Base-by-base conservation (phyloP, 805 yeast species). In the Isabelozyma gotoi region DNA sequence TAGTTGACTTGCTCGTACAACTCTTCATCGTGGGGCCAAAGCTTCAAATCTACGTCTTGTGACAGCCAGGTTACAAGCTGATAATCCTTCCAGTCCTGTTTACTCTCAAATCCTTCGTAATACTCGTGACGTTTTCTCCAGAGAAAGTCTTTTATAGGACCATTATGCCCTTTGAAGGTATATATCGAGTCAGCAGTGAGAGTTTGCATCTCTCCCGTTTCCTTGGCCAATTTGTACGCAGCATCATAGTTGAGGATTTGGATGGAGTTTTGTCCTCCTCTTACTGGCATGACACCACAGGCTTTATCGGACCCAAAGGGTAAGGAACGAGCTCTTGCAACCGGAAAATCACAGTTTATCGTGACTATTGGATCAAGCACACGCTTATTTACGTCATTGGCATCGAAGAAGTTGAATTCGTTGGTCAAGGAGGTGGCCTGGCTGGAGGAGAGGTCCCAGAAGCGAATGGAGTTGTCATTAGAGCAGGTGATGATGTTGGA, bases 11-110 rank as follows among this genome's bases (percentile, higher is more conserved):
- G 50, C 29, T 53, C 57, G 49, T 68, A 68, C 15, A 71, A 46
- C n/a, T 60, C 58, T n/a, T 65, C 67, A 39, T 62, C 67, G 41
- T 56, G 63, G 0, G 89, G 85, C 97, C 97, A 92, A 38, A 91
- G 65, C 47, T 91, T 73, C 45, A 94, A 68, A 57, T 88, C 96
- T 51, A 83, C 80, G 59, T 94, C 98, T 47, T 58, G 68, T 40
- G 87, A 82, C 1, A 96, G 84, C 97, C 98, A 92, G 0, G 98
- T 88, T 1, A 94, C 92, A 39, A 94, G 63, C 61, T 94, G 98
- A 57, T 80, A 94, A 46, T 91, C 96, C 42, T 92, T 72, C 66
- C 88, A 89, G 51, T 82, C 84, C 11, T 77, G 54, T 36, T 70
- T 69, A 3, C 70, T 60, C 1, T 74, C 60, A 44, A 81, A 78